Evolutionary conservation across 495 filamentous ascomycete genomes (phyloP), one percentile per base, ranked within the genome.

Genomic region (Parachaetomium inaequale): DNA sequence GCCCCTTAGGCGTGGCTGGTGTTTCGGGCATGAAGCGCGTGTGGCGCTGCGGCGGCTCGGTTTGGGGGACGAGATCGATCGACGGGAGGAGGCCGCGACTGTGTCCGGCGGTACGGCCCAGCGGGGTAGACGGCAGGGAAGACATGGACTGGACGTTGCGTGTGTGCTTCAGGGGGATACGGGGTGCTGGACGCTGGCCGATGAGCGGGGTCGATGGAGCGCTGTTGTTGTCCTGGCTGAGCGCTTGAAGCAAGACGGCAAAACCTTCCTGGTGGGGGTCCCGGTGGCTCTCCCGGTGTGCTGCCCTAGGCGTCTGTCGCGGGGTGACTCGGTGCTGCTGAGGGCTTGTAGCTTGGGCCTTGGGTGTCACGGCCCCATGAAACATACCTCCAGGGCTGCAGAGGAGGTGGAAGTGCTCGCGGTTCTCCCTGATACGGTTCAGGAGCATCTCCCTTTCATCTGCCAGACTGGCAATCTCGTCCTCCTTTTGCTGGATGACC

Each of bases 351-450:
- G 47, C 76, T 75, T 64, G 78, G 68, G 66, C 79, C 75, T 77
- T 85, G 66, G 80, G 82, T 51, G 77, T 87, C 70, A 79, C 55
- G 36, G 77, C 79, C 12, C 77, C 76, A 59, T 84, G 81, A 60
- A 82, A 82, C 26, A 78, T 76, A 56, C 82, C 82, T 32, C 81
- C 81, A 6, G 83, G 81, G 61, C 80, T 81, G 59, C 81, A 79
- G 54, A 92, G 81, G 63, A 82, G 80, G 59, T 88, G 87, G 63
- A 95, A 83, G 70, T 96, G 92, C 66, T 90, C 84, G 32, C 93
- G 82, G 64, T 96, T 96, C 72, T 95, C 88, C 28, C 88, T 82
- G 58, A 98, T 96, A 58, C 94, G 87, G 56, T 85, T 87, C 57
- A 89, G 85, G 43, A 96, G 76, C 67, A 86, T 81, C n/a, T 83